These are phyloP conservation scores for Penicillium brevicompactum DNA, from an alignment of 2,329 filamentous ascomycete genomes.

Conservation along the genomic window DNA sequence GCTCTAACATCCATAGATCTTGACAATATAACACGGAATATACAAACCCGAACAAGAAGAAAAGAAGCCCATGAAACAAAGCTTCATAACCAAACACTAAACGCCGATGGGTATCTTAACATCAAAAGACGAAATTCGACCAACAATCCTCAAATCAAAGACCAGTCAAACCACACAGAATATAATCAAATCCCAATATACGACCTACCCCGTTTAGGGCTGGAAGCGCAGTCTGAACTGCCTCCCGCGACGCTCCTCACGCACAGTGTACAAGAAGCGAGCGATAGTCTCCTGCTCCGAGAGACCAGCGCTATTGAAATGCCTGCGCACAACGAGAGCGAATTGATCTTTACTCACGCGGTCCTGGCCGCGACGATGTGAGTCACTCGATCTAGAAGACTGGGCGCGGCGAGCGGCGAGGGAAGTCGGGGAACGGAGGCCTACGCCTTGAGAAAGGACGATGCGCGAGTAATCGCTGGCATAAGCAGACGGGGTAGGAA, in stretches of 20 bases:
- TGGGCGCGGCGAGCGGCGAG: conserved; percentile 42
- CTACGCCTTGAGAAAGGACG: conserved; percentile 49
- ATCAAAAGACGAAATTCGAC: conserved; percentile 9
- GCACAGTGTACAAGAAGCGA: conserved; percentile 52
- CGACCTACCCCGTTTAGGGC: conserved; percentile 28
- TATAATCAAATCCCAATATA: not conserved
- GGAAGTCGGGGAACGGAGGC: conserved; percentile 47
- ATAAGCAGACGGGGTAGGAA: conserved; percentile 48
- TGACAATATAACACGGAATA: not conserved
- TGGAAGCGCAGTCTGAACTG: conserved; percentile 47
- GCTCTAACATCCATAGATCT: too few species aligned
- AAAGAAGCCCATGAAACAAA: not conserved
- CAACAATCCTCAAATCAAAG: not conserved
- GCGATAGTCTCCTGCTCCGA: conserved; percentile 51
- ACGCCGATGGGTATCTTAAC: conserved; percentile 35
- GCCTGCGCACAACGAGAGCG: conserved; percentile 47
- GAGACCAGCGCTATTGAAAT: conserved; percentile 50
- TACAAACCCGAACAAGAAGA: not conserved
- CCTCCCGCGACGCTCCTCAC: conserved; percentile 45
- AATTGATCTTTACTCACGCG: conserved; percentile 46
- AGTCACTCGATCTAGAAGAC: conserved; percentile 4
- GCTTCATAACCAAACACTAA: conserved; percentile 14
- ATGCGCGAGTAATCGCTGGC: conserved; percentile 49
- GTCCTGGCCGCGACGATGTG: conserved; percentile 34
- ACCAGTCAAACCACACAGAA: not conserved